phyloP scores from a whole-genome alignment of 2,329 filamentous ascomycete genomes.

The Stachybotrys chartarum region DNA sequence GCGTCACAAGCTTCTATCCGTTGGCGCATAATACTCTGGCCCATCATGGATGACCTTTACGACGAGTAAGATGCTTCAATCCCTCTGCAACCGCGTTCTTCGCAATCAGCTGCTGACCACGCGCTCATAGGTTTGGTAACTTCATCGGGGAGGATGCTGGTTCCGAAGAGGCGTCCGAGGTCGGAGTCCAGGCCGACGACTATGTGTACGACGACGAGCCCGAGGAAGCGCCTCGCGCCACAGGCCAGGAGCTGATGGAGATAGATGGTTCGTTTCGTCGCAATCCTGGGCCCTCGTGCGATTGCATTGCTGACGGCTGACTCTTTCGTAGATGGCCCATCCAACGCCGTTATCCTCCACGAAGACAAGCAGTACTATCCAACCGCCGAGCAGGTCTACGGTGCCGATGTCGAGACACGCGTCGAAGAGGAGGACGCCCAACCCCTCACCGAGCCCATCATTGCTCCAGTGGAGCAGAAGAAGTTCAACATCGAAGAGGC shows the following conservation, averaged over 20 bases:
- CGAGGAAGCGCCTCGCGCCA: conserved; percentile 53
- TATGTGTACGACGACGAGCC: conserved; percentile 77
- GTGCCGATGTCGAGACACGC: conserved; percentile 86
- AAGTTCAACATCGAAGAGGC: conserved; percentile 93
- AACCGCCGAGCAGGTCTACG: conserved; percentile 94
- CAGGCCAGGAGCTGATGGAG: conserved; percentile 86
- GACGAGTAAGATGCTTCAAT: conserved; percentile 62
- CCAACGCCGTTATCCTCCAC: conserved; percentile 94
- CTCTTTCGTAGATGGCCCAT: conserved; percentile 59
- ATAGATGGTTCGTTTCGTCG: conserved; percentile 58
- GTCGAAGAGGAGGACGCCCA: conserved; percentile 98
- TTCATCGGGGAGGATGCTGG: conserved; percentile 88
- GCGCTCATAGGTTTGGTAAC: conserved; percentile 73
- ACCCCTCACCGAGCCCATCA: conserved; percentile 83
- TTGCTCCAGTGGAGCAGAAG: conserved; percentile 87
- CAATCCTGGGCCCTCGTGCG: not conserved
- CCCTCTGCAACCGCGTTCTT: conserved; percentile 1
- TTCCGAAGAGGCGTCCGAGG: conserved; percentile 80
- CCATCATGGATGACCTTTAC: conserved; percentile 85
- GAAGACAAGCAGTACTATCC: conserved; percentile 99
- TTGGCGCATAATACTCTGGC: not conserved
- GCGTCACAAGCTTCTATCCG: not conserved
- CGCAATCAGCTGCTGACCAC: conserved; percentile 10
- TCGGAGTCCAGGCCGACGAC: conserved; percentile 64
- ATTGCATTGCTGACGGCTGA: conserved; percentile 3